Evolutionary conservation across 2,329 filamentous ascomycete species (phyloP).

Genomic region (Monilinia polystroma): DNA sequence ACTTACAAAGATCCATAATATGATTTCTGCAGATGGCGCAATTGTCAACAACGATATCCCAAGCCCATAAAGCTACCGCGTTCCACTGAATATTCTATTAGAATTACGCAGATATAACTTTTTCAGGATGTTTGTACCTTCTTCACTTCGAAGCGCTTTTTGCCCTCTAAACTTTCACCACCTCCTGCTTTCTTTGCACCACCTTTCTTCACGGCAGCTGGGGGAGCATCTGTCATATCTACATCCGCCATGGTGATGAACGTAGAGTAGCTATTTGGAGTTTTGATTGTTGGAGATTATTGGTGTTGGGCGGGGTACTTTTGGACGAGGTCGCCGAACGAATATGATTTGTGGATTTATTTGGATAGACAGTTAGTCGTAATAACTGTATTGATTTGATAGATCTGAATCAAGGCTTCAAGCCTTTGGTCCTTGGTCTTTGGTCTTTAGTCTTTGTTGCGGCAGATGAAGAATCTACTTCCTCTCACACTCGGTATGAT

Average conservation of each 20-base stretch:
- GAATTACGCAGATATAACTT: not conserved
- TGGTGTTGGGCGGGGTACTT: slow-evolving; percentile 30
- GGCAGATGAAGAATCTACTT: not conserved
- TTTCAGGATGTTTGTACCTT: slow-evolving; percentile 61
- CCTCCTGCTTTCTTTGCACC: slow-evolving; percentile 50
- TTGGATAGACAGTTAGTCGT: not conserved
- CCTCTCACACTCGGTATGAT: too few species aligned
- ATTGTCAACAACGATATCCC: slow-evolving; percentile 99
- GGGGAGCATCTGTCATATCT: slow-evolving; percentile 87
- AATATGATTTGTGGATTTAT: slow-evolving; percentile 6
- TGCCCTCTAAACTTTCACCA: slow-evolving; percentile 61
- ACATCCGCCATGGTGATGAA: slow-evolving; percentile 77
- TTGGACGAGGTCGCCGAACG: slow-evolving; percentile 1
- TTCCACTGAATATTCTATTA: slow-evolving; percentile 70
- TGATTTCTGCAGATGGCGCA: slow-evolving; percentile 99
- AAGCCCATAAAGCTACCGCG: slow-evolving; percentile 95
- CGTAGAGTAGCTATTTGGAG: not conserved
- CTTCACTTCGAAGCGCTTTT: slow-evolving; percentile 98
- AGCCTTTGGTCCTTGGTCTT: not conserved
- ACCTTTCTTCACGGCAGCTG: slow-evolving; percentile 54
- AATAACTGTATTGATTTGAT: not conserved
- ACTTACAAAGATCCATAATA: slow-evolving; percentile 96
- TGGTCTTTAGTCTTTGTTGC: not conserved
- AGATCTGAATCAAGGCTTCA: not conserved
- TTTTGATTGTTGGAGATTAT: slow-evolving; percentile 9